Conservation (phyloP, 2,329 filamentous ascomycete species). For the Huntiella bhutanensis region DNA sequence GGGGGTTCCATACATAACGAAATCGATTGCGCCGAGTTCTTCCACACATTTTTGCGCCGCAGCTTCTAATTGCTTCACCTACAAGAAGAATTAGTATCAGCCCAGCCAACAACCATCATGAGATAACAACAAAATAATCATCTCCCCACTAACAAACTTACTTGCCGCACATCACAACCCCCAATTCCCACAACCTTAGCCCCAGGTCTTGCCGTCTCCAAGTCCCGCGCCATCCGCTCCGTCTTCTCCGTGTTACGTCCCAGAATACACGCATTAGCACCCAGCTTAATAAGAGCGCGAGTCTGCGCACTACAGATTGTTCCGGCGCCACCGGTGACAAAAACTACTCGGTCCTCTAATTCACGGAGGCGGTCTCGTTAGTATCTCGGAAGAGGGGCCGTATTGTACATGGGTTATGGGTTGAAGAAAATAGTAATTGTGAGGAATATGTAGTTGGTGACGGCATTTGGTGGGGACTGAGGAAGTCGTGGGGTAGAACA, state of each 20-base stretch:
- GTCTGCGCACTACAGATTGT: constrained; percentile 91
- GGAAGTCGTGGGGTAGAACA: constrained; percentile 13
- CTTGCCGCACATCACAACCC: constrained; percentile 56
- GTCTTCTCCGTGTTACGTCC: constrained; percentile 83
- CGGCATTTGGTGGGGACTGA: background rate
- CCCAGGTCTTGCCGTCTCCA: constrained; percentile 58
- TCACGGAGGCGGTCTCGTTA: no score
- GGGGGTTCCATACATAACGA: constrained; percentile 52
- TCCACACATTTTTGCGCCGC: constrained; percentile 64
- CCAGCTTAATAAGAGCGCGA: constrained; percentile 72
- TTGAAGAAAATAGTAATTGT: no score
- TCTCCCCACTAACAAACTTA: constrained; percentile 21
- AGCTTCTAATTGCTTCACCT: constrained; percentile 44
- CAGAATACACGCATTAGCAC: constrained; percentile 84
- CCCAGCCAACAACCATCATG: background rate
- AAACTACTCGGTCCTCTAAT: constrained; percentile 68
- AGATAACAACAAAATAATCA: no score
- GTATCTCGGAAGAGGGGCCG: no score
- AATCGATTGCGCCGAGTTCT: constrained; percentile 79
- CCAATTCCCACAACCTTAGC: constrained; percentile 78
- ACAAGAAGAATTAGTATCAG: background rate
- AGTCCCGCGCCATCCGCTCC: constrained; percentile 58
- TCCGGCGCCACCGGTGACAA: constrained; percentile 87
- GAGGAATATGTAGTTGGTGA: no score
- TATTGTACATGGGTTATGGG: no score